Percentiles rank a stretch among this genome's conserved stretches.
Conservation (phyloP, 2,329 filamentous ascomycete species). For the Alternaria sp. region DNA sequence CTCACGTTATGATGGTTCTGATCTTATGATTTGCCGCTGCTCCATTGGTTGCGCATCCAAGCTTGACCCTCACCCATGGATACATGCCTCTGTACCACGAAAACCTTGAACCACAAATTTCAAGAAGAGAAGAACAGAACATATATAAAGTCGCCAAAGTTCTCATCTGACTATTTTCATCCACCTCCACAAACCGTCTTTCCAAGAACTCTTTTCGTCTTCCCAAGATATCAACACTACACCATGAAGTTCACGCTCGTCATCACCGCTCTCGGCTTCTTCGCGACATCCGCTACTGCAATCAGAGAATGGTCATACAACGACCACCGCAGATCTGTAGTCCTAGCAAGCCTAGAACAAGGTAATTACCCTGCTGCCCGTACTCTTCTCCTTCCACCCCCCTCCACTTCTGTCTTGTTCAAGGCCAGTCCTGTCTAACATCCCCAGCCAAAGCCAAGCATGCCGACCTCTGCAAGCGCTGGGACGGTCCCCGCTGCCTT, state of each 20-base stretch:
- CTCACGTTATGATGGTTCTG: background rate
- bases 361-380: background rate
- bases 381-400: background rate
- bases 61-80: background rate
- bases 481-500: background rate
- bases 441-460: background rate
- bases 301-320: background rate
- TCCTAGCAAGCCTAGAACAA: background rate
- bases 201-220: too few species aligned
- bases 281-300: background rate
- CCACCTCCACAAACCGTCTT: background rate
- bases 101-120: background rate
- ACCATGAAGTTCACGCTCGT: background rate
- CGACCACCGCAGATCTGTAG: background rate
- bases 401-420: background rate
- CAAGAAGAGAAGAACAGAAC: background rate
- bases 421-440: background rate
- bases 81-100: background rate
- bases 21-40: background rate
- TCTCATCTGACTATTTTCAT: background rate
- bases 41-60: background rate
- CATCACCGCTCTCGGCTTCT: background rate
- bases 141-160: rapidly evolving
- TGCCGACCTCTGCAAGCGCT: background rate
- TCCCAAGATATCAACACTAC: background rate